Evolutionary conservation across 2,329 filamentous ascomycete genomes (phyloP).

Genomic region (Trichoderma brevicompactum): DNA sequence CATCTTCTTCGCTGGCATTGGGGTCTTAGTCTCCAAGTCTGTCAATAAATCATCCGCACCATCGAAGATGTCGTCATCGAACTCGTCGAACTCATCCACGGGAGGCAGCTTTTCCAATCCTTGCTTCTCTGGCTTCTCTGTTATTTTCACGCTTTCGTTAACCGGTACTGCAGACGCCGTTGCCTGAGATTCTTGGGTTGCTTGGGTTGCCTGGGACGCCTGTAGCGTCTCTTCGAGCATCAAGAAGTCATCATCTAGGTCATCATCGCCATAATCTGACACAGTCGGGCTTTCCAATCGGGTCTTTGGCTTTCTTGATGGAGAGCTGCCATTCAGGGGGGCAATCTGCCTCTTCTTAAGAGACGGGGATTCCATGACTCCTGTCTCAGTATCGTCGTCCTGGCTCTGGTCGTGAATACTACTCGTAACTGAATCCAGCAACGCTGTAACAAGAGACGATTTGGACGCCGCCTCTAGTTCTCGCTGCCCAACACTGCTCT

Average conservation of each 20-base stretch:
- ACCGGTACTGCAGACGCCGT: slow-evolving; percentile 33
- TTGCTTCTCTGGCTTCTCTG: background rate
- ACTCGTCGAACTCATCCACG: slow-evolving; percentile 65
- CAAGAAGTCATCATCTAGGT: slow-evolving; percentile 62
- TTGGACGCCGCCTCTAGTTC: slow-evolving; percentile 58
- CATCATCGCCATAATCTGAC: slow-evolving; percentile 61
- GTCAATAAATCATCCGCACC: slow-evolving; percentile 46
- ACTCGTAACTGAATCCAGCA: slow-evolving; percentile 68
- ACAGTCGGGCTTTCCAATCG: slow-evolving; percentile 29
- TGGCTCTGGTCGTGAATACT: slow-evolving; percentile 53
- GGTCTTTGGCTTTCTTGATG: slow-evolving; percentile 24
- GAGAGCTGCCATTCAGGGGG: slow-evolving; percentile 34
- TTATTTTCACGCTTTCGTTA: background rate
- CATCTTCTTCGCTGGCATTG: slow-evolving; percentile 13
- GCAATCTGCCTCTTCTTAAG: slow-evolving; percentile 46
- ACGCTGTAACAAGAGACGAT: slow-evolving; percentile 60
- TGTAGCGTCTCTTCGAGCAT: slow-evolving; percentile 53
- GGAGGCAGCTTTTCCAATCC: background rate
- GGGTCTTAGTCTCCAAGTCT: slow-evolving; percentile 33
- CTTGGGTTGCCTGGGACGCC: slow-evolving; percentile 6
- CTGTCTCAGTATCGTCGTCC: slow-evolving; percentile 37
- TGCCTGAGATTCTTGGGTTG: slow-evolving; percentile 8
- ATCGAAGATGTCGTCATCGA: slow-evolving; percentile 65
- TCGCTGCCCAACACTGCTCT: slow-evolving; percentile 41
- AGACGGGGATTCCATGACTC: slow-evolving; percentile 48